Evolutionary conservation across 2,329 filamentous ascomycete genomes (phyloP), one percentile per base, ranked within the genome.

Genomic region (Calonectria fujianensis): DNA sequence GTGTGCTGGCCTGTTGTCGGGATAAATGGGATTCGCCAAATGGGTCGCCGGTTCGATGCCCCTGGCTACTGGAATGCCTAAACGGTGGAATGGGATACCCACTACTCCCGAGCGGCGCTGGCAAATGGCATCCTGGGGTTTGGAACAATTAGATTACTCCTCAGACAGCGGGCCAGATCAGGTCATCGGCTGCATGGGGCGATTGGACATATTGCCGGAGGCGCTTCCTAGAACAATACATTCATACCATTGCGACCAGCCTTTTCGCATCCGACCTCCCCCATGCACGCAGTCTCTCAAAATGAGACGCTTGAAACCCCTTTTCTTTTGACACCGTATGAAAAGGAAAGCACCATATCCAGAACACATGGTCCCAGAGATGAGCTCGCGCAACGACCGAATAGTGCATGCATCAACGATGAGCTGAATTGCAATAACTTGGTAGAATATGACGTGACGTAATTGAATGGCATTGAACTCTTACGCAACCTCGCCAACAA

Each of bases 61-160:
- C 57, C n/a, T 63, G 57, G 27, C 57, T 41, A 63, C 57, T 63
- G 16, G 13, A 41, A 63, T 63, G 57, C 41, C 35, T 29, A 11
- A 31, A 14, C 8, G 14, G 27, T 31, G 57, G 57, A 63, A 63
- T 63, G 35, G 11, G 27, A 18, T 24, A 31, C 24, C 57, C 57
- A 63, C 57, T 35, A 9, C 35, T 61, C 57, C 37, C 37, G 35
- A 16, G 35, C 20, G 57, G 35, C 10, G 3, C 16, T 27, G 2
- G 14, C 57, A 11, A 63, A 63, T 63, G 9, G 24, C 0, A 27
- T 16, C 9, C 29, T 27, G 3, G 13, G 3, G 29, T 41, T 41
- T 63, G 14, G 18, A 63, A 63, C 57, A 41, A 11, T 41, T 41
- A 4, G 29, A 63, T 63, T 63, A 20, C n/a, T 18, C n/a, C 24